phyloP scores from a whole-genome alignment of 495 filamentous ascomycete species.

The Penicillium atrosanguineum region DNA sequence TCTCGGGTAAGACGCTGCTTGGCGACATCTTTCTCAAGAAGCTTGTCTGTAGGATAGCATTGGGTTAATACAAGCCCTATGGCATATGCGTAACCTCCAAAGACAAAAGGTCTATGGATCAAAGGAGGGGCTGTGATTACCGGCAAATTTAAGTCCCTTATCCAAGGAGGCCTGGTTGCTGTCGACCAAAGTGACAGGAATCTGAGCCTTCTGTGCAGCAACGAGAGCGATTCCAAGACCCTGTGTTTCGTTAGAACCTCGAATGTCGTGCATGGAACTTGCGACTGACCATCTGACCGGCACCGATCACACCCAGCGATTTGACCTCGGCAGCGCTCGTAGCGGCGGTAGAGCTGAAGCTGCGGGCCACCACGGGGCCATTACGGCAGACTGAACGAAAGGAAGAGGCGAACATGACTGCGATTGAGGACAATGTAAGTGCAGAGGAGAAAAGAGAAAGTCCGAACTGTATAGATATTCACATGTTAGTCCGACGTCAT shows the following conservation, averaged over 20 bases:
- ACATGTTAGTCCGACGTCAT: slow-evolving; percentile 39
- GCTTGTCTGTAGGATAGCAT: slow-evolving; percentile 62
- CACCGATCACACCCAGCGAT: slow-evolving; percentile 87
- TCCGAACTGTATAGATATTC: slow-evolving; percentile 15
- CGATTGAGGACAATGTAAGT: neutral
- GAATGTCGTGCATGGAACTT: neutral
- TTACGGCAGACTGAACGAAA: slow-evolving; percentile 29
- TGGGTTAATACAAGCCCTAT: neutral
- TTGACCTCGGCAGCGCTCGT: slow-evolving; percentile 72
- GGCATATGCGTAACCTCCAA: neutral
- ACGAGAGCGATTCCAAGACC: slow-evolving; percentile 96
- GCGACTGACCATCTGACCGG: slow-evolving; percentile 84
- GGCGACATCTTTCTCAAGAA: slow-evolving; percentile 86
- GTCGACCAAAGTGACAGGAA: slow-evolving; percentile 87
- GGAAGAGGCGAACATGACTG: slow-evolving; percentile 36
- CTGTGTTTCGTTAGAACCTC: slow-evolving; percentile 45
- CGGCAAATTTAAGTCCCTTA: slow-evolving; percentile 88
- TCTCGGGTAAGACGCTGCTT: slow-evolving; percentile 80
- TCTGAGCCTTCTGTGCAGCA: slow-evolving; percentile 77
- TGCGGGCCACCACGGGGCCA: slow-evolving; percentile 35
- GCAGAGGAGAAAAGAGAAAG: slow-evolving; percentile 6
- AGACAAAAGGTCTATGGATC: neutral
- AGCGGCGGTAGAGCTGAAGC: slow-evolving; percentile 44
- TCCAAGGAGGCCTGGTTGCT: slow-evolving; percentile 81
- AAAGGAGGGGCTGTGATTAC: slow-evolving; percentile 40